Evolutionary conservation across 768 basidiomycete genomes (phyloP).

Genomic region (Mycena albidolilacea): DNA sequence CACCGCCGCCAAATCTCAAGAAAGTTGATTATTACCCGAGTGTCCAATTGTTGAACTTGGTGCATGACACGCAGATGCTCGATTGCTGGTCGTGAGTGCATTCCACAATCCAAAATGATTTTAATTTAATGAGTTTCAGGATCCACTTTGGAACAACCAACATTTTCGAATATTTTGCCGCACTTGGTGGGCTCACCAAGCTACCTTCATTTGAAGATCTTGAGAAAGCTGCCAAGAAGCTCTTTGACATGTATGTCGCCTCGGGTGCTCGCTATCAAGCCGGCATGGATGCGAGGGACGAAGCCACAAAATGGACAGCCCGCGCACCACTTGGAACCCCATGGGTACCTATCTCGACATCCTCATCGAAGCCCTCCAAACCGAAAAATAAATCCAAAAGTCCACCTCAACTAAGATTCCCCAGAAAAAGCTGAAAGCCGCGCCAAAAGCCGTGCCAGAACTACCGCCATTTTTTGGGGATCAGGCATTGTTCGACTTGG

Average conservation of each 20-base stretch:
- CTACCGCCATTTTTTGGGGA: slow-evolving; percentile 1
- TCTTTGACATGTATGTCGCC: slow-evolving; percentile 12
- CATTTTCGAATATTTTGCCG: slow-evolving; percentile 10
- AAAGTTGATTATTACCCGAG: slow-evolving; percentile 47
- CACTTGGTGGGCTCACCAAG: background rate
- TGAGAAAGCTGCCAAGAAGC: background rate
- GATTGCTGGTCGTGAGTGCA: slow-evolving; percentile 38
- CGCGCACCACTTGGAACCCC: slow-evolving; percentile 9
- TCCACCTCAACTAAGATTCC: background rate
- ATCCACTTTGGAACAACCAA: background rate
- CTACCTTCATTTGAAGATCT: slow-evolving; percentile 10
- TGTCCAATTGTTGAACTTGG: slow-evolving; percentile 39
- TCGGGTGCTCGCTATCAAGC: background rate
- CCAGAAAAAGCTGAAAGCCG: background rate
- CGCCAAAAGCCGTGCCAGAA: background rate
- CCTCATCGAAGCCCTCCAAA: background rate
- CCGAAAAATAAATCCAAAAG: background rate
- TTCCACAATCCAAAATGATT: background rate
- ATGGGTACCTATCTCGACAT: background rate
- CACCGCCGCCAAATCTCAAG: slow-evolving; percentile 42
- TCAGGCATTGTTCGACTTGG: background rate
- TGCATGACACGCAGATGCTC: slow-evolving; percentile 41
- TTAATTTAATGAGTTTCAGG: background rate
- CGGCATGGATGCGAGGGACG: slow-evolving; percentile 6
- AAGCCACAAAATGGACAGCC: background rate